phyloP scores from a whole-genome alignment of 106 monocot species.

The Phalaenopsis equestris region DNA sequence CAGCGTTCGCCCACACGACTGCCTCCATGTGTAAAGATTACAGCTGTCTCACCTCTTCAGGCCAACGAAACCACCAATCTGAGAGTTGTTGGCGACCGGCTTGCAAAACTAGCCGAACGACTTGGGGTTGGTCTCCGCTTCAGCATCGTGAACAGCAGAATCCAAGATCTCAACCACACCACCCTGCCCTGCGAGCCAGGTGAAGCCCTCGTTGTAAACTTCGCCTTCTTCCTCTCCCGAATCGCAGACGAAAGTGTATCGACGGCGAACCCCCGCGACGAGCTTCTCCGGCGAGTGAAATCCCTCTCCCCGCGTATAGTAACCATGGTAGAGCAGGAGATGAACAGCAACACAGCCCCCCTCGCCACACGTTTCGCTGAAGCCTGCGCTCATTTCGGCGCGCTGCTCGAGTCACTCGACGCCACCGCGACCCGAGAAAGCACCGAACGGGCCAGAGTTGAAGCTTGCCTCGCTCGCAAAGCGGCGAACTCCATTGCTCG shows the following conservation, averaged over 20 bases:
- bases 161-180: slow-evolving; percentile 30
- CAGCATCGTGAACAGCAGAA: slow-evolving; percentile 29
- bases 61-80: slow-evolving; percentile 6
- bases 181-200: slow-evolving; percentile 44
- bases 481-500: slow-evolving; percentile 46
- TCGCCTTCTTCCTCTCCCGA: slow-evolving; percentile 51
- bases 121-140: slow-evolving; percentile 38
- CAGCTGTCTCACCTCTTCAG: slow-evolving; percentile 12
- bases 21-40: slow-evolving; percentile 13
- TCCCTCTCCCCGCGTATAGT: slow-evolving; percentile 41
- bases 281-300: slow-evolving; percentile 56
- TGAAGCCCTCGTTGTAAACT: slow-evolving; percentile 68
- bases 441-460: slow-evolving; percentile 28
- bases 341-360: slow-evolving; percentile 71
- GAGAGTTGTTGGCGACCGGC: slow-evolving; percentile 25
- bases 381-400: slow-evolving; percentile 48
- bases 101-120: slow-evolving; percentile 29
- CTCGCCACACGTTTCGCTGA: slow-evolving; percentile 55
- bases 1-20: not conserved
- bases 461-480: slow-evolving; percentile 40
- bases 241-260: slow-evolving; percentile 87
- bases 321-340: slow-evolving; percentile 60
- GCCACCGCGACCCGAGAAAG: slow-evolving; percentile 26
- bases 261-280: slow-evolving; percentile 71
- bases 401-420: slow-evolving; percentile 59